A percentile compares a stretch with the other conserved stretches of the same genome.
Evolutionary conservation across 1,284 basidiomycete species (phyloP).

Genomic region (Moniliophthora roreri): DNA sequence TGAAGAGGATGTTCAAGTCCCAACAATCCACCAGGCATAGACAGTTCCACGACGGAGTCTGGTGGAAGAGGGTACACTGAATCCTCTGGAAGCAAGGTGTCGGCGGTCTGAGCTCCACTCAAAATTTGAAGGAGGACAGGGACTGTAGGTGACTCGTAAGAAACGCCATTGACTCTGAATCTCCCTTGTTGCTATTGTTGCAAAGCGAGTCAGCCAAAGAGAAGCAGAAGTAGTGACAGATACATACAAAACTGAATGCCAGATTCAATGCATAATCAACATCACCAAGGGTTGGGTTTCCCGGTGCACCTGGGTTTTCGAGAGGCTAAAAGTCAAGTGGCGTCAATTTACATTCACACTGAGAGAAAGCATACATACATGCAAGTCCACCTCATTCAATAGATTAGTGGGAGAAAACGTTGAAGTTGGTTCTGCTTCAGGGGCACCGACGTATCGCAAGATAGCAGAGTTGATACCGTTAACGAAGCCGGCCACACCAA

Average conservation of each 20-base stretch:
- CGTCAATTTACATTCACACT: not conserved
- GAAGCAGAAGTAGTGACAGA: constrained; percentile 24
- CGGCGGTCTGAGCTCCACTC: constrained; percentile 28
- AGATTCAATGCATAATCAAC: too few relatives aligned
- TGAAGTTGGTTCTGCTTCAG: constrained; percentile 27
- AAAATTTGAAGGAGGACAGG: constrained; percentile 29
- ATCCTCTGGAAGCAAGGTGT: constrained; percentile 20
- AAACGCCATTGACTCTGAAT: constrained; percentile 11
- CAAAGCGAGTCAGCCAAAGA: constrained; percentile 7
- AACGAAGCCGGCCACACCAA: constrained; percentile 19
- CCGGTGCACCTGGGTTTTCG: constrained; percentile 28
- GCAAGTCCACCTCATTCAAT: constrained; percentile 19
- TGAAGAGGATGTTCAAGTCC: constrained; percentile 28
- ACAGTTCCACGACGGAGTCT: constrained; percentile 33
- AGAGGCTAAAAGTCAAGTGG: constrained; percentile 26
- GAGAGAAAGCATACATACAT: not conserved
- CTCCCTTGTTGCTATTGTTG: constrained; percentile 2
- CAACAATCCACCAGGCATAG: constrained; percentile 4
- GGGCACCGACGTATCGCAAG: constrained; percentile 42
- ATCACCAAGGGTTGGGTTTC: constrained; percentile 19
- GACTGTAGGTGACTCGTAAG: constrained; percentile 12
- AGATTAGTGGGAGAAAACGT: constrained; percentile 3
- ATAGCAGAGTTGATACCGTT: constrained; percentile 39
- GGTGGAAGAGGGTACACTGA: constrained; percentile 28
- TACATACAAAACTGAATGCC: constrained; percentile 18